Percentiles rank a stretch among this genome's conserved stretches.
Evolutionary conservation across 768 basidiomycete species (phyloP).

Genomic region (Lanmaoa pseudosensibilis): DNA sequence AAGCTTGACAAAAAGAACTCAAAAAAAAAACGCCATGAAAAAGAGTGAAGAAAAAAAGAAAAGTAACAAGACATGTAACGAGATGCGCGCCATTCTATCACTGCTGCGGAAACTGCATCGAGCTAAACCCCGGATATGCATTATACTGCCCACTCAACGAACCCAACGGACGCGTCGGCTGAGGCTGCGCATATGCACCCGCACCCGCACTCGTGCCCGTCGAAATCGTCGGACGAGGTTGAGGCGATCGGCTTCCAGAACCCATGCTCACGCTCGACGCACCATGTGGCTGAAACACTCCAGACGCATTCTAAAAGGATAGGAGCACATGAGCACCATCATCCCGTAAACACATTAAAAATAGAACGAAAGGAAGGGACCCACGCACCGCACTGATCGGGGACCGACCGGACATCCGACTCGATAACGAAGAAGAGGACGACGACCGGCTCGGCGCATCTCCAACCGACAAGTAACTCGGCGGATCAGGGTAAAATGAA

Average conservation of each 20-base stretch:
- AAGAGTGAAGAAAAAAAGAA: not conserved
- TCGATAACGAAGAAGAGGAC: constrained; percentile 34
- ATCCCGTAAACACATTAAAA: not conserved
- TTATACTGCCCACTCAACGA: constrained; percentile 19
- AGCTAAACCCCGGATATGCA: constrained; percentile 19
- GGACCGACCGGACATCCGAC: constrained; percentile 33
- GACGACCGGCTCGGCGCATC: constrained; percentile 34
- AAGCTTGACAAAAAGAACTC: constrained; percentile 1
- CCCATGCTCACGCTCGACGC: constrained; percentile 9
- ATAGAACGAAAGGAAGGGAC: not conserved
- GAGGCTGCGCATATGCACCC: constrained; percentile 25
- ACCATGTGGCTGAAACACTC: constrained; percentile 23
- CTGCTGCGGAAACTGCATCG: constrained; percentile 27
- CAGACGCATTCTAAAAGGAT: constrained; percentile 22
- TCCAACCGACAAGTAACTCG: constrained; percentile 20
- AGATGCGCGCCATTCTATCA: not conserved
- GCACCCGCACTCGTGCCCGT: constrained; percentile 4
- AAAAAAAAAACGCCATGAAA: not conserved
- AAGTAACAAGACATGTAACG: not conserved
- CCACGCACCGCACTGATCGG: constrained; percentile 29
- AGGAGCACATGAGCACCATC: constrained; percentile 5
- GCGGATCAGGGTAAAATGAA: constrained; percentile 26
- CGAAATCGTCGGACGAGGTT: constrained; percentile 14
- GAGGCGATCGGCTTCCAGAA: constrained; percentile 20
- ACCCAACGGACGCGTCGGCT: constrained; percentile 21